Evolutionary conservation across 306 rosid genomes (phyloP).

Genomic region (Casuarina cunninghamiana): DNA sequence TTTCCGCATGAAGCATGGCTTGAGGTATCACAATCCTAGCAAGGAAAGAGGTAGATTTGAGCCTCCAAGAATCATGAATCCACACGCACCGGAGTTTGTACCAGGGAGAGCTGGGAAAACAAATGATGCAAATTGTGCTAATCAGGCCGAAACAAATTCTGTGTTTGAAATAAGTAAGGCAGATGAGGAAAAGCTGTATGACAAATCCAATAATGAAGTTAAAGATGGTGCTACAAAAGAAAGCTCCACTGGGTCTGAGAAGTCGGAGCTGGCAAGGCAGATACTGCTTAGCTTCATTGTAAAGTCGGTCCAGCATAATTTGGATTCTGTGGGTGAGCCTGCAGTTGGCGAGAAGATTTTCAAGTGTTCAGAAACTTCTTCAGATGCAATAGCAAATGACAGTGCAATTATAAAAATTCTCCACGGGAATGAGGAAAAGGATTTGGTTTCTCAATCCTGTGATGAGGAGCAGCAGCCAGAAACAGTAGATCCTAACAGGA

Average conservation of each 20-base stretch:
- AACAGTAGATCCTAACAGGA: conserved; percentile 34
- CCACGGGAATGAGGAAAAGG: conserved; percentile 59
- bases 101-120: conserved; percentile 61
- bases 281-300: conserved; percentile 83
- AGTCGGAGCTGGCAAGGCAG: conserved; percentile 89
- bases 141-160: conserved; percentile 30
- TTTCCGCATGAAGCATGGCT: conserved; percentile 68
- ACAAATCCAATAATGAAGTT: conserved; percentile 12
- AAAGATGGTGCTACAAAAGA: conserved; percentile 35
- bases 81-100: conserved; percentile 91
- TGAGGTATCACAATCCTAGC: conserved; percentile 37
- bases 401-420: conserved; percentile 70
- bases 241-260: conserved; percentile 62
- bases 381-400: conserved; percentile 76
- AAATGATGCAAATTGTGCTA: conserved; percentile 38
- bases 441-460: conserved; percentile 31
- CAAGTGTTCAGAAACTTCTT: conserved; percentile 33
- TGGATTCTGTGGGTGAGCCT: conserved; percentile 53
- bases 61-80: conserved; percentile 79
- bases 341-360: conserved; percentile 29
- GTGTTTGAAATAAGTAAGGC: conserved; percentile 17
- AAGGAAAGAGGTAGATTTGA: conserved; percentile 55
- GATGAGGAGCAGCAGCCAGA: conserved; percentile 40
- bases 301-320: conserved; percentile 67
- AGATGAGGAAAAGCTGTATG: conserved; percentile 38